phyloP scores from a whole-genome alignment of 495 filamentous ascomycete genomes.

The Trichodelitschia bisporula region DNA sequence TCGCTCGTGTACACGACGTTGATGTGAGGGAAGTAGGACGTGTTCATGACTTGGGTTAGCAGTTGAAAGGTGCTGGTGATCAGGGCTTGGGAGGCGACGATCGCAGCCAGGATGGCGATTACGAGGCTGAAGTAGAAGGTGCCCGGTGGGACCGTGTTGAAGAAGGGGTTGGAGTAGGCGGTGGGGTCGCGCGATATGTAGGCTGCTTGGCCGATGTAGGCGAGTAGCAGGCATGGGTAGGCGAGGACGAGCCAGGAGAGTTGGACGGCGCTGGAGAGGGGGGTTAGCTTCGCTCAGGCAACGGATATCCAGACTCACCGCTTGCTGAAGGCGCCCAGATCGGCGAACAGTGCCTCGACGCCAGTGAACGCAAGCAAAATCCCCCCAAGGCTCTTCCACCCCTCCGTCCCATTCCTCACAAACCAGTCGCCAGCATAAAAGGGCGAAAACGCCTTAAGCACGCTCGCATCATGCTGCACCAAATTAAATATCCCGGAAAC shows the following conservation, averaged over 20 bases:
- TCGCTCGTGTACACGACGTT: constrained; percentile 40
- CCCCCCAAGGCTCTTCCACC: constrained; percentile 44
- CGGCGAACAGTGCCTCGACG: constrained; percentile 51
- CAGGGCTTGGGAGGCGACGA: constrained; percentile 57
- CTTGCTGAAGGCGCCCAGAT: constrained; percentile 40
- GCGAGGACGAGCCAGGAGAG: constrained; percentile 37
- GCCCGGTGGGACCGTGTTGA: constrained; percentile 37
- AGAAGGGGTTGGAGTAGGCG: constrained; percentile 49
- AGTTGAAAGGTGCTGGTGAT: constrained; percentile 54
- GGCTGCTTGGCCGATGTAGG: constrained; percentile 52
- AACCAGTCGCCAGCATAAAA: constrained; percentile 37
- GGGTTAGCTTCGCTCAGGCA: not conserved
- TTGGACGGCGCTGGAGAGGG: constrained; percentile 26
- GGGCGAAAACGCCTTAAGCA: constrained; percentile 46
- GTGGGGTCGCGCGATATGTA: constrained; percentile 35
- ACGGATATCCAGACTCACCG: constrained; percentile 11
- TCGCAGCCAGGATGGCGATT: constrained; percentile 39
- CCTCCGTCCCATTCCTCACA: constrained; percentile 30
- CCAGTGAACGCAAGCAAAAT: constrained; percentile 49
- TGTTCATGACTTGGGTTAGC: constrained; percentile 45
- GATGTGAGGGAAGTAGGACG: constrained; percentile 52
- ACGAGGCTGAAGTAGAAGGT: constrained; percentile 40
- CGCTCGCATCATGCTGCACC: constrained; percentile 31
- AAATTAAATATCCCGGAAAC: constrained; percentile 42
- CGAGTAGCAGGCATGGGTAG: constrained; percentile 43